Base-by-base conservation (phyloP, 805 yeast species). In the Candida mattraensis region DNA sequence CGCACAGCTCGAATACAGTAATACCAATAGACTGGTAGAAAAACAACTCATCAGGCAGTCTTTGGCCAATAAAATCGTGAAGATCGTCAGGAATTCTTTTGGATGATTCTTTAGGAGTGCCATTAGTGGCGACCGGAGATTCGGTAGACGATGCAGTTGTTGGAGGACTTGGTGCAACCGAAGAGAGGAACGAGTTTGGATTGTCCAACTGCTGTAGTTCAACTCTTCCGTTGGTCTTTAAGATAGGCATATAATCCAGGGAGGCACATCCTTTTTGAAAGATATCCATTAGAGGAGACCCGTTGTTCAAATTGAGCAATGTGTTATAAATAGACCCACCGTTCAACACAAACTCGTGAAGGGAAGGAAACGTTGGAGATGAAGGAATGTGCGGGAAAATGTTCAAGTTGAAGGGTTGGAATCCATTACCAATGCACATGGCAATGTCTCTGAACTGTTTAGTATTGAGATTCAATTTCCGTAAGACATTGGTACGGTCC, bases 21-120 rank as follows among this genome's bases (percentile, higher is more conserved):
- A 89, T 56, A 1, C 97, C 98, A 39, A 83, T 60, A 1, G 94
- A 82, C 54, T 78, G 78, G 59, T 87, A 93, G 56, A 82, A 88
- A 52, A 77, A 82, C 26, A 83, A 70, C 61, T 89, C 98, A 35
- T 87, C 84, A 2, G 97, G 94, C 33, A 93, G 67, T 54, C 89
- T 76, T 58, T 84, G 87, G 7, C 94, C 87, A 31, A 93, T 71
- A 30, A 88, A 74, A 29, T 81, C 88, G 56, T 86, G 93, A 9
- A 86, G 66, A 58, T 88, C 95, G 42, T 77, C 75, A 3, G 98
- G 97, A 30, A 83, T 63, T 35, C 64, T 64, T 24, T 45, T 51
- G 11, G 35, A 33, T 6, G 40, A 49, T 5, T 44, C 53, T 9
- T 44, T 50, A 35, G 45, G 25, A 8, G 42, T 25, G 9, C 30